phyloP scores from a whole-genome alignment of 352 stramenopile species.

The Pseudoperonospora humuli region DNA sequence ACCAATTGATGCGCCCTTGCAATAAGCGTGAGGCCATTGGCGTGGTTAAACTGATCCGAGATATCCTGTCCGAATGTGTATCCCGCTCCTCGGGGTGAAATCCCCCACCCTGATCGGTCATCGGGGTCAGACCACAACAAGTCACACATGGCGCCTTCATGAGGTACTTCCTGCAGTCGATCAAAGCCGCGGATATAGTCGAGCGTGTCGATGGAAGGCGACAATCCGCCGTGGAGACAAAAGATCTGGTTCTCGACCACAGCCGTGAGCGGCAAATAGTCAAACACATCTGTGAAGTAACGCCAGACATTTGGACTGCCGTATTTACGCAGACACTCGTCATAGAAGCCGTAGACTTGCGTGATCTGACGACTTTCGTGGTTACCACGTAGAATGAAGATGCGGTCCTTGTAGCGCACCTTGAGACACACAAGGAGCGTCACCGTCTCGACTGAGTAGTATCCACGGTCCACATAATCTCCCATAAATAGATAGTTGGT shows the following conservation, averaged over 20 bases:
- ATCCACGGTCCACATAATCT: slow-evolving; percentile 86
- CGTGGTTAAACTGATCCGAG: slow-evolving; percentile 94
- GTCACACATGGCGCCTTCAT: slow-evolving; percentile 96
- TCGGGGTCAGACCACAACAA: slow-evolving; percentile 98
- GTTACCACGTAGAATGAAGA: slow-evolving; percentile 77
- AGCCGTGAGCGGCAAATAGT: slow-evolving; percentile 91
- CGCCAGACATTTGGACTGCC: slow-evolving; percentile 99
- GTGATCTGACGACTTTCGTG: slow-evolving; percentile 41
- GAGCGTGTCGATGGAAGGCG: slow-evolving; percentile 89
- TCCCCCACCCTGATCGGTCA: slow-evolving; percentile 97
- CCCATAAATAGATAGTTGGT: slow-evolving; percentile 76
- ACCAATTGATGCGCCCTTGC: slow-evolving; percentile 92
- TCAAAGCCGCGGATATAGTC: slow-evolving; percentile 94
- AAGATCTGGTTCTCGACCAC: slow-evolving; percentile 99
- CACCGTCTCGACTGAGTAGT: slow-evolving; percentile 81
- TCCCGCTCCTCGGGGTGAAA: slow-evolving; percentile 94
- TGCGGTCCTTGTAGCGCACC: slow-evolving; percentile 81
- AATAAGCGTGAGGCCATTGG: slow-evolving; percentile 97
- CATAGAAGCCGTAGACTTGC: slow-evolving; percentile 57
- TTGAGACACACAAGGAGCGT: slow-evolving; percentile 81
- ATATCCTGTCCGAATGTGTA: slow-evolving; percentile 99
- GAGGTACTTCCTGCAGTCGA: slow-evolving; percentile 84
- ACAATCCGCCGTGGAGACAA: slow-evolving; percentile 97
- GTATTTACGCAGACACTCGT: slow-evolving; percentile 90
- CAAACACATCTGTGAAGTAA: slow-evolving; percentile 93